phyloP scores from a whole-genome alignment of 2,329 filamentous ascomycete species.

The Anisogramma anomala region DNA sequence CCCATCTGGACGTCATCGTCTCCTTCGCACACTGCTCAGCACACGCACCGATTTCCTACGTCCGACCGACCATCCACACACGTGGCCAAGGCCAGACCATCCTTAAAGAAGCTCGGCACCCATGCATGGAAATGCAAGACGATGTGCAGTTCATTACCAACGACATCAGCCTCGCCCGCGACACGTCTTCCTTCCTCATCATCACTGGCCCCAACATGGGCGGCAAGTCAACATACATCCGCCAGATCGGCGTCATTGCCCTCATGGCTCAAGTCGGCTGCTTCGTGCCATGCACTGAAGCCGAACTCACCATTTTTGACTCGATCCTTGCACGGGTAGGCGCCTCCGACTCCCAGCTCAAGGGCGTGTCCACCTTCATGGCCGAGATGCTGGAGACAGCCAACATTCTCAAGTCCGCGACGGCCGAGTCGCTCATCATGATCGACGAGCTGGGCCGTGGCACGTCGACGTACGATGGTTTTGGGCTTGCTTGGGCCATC shows the following conservation, averaged over 20 bases:
- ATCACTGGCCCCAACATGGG: slow-evolving; percentile 99
- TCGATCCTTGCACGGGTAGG: slow-evolving; percentile 93
- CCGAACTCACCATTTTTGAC: slow-evolving; percentile 91
- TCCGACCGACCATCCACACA: slow-evolving; percentile 78
- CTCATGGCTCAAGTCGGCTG: slow-evolving; percentile 95
- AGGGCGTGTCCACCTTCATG: slow-evolving; percentile 98
- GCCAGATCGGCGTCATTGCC: slow-evolving; percentile 91
- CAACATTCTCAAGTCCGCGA: slow-evolving; percentile 95
- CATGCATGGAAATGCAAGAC: slow-evolving; percentile 97
- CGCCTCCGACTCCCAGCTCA: slow-evolving; percentile 90
- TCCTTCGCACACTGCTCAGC: slow-evolving; percentile 87
- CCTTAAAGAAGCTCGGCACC: slow-evolving; percentile 86
- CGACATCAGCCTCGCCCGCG: slow-evolving; percentile 71
- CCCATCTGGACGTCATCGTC: slow-evolving; percentile 90
- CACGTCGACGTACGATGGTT: slow-evolving; percentile 96
- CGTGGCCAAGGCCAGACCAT: slow-evolving; percentile 81
- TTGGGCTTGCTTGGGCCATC: slow-evolving; percentile 98
- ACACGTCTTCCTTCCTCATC: slow-evolving; percentile 79
- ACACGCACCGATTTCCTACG: slow-evolving; percentile 84
- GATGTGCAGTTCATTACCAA: slow-evolving; percentile 98
- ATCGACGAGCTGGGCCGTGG: slow-evolving; percentile 95
- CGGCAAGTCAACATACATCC: slow-evolving; percentile 96
- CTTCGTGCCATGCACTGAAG: slow-evolving; percentile 84
- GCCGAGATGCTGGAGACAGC: slow-evolving; percentile 98
- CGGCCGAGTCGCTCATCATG: slow-evolving; percentile 90